Evolutionary conservation across 345 rosid species (phyloP).

Genomic region (Litchi chinensis): DNA sequence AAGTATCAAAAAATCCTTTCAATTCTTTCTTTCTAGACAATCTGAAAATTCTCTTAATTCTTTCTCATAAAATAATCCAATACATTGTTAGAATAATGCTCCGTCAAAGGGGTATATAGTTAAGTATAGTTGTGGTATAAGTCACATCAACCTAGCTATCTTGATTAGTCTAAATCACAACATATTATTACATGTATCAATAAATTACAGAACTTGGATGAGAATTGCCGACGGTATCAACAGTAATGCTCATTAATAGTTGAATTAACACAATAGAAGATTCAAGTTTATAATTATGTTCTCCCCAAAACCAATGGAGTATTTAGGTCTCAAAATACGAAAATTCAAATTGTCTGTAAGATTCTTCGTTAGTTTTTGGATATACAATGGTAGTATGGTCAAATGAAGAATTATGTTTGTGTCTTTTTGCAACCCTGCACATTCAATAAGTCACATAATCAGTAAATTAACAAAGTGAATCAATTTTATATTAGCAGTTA

Average conservation of each 20-base stretch:
- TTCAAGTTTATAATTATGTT: background rate
- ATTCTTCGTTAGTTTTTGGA: conserved; percentile 61
- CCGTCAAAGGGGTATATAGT: too few relatives aligned
- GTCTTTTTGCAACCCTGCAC: conserved; percentile 55
- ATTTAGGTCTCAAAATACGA: conserved; percentile 1
- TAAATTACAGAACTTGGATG: too few relatives aligned
- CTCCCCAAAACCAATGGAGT: background rate
- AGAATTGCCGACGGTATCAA: too few relatives aligned
- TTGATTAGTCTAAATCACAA: too few relatives aligned
- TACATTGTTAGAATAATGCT: too few relatives aligned
- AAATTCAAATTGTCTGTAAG: conserved; percentile 48
- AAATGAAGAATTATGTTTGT: conserved; percentile 60
- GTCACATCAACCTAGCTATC: too few relatives aligned
- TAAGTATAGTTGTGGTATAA: too few relatives aligned
- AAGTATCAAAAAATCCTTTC: too few relatives aligned
- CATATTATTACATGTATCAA: too few relatives aligned
- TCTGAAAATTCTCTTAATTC: too few relatives aligned
- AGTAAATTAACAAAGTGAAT: conserved; percentile 11
- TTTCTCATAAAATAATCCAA: too few relatives aligned
- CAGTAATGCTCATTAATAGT: background rate
- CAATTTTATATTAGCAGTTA: conserved; percentile 1
- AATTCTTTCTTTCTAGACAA: too few relatives aligned
- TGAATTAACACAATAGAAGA: background rate
- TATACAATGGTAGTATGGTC: conserved; percentile 43
- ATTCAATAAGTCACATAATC: conserved; percentile 18